phyloP scores from a whole-genome alignment of 2,329 filamentous ascomycete species.

The Ophiocordyceps polyrhachis-furcata region DNA sequence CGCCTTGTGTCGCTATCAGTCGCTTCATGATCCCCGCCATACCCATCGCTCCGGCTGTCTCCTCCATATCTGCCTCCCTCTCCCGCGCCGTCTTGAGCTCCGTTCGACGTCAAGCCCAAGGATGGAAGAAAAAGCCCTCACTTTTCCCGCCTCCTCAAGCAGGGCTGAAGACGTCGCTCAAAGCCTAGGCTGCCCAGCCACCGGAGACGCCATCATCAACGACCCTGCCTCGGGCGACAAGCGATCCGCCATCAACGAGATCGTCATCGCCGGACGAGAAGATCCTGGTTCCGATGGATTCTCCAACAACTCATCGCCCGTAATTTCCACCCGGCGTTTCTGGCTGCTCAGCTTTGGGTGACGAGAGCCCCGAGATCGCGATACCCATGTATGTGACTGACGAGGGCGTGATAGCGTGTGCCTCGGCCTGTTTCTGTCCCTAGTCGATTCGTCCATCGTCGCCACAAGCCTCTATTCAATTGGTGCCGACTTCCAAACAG shows the following conservation, averaged over 20 bases:
- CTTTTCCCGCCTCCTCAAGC: background rate
- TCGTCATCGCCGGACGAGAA: background rate
- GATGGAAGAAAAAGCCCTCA: background rate
- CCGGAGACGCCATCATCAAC: background rate
- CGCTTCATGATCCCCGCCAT: no score
- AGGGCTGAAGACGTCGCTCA: background rate
- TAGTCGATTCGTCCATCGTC: conserved; percentile 41
- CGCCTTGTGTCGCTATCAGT: no score
- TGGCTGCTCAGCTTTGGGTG: conserved; percentile 17
- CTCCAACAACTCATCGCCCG: background rate
- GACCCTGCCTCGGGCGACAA: background rate
- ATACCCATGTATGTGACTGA: background rate
- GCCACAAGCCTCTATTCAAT: conserved; percentile 39
- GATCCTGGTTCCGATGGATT: background rate
- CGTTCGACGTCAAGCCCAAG: background rate
- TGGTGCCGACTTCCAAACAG: conserved; percentile 27
- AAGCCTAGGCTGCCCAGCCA: background rate
- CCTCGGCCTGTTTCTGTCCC: conserved; percentile 35
- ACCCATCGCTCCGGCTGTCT: no score
- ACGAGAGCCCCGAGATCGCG: background rate
- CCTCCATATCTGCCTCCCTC: no score
- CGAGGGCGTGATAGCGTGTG: conserved; percentile 18
- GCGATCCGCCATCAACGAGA: background rate
- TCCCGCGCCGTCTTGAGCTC: no score
- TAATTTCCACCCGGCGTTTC: conserved; percentile 9